Conservation (phyloP, 164 flowering plant species). For the Paratinospora sagittata region DNA sequence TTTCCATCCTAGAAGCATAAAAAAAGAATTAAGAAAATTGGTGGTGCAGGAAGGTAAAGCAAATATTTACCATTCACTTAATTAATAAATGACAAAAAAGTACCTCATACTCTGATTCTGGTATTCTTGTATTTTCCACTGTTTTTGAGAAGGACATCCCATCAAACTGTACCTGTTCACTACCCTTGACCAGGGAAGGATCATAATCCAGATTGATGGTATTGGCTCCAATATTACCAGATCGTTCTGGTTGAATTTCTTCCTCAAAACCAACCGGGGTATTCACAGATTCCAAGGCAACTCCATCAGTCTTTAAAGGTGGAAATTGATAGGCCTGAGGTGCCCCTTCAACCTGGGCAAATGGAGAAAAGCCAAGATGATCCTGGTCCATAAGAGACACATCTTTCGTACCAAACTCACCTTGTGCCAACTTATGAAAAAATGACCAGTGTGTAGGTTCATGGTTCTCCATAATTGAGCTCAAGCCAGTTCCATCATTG, state of each 20-base stretch:
- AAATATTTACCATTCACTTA: background rate
- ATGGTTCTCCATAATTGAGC: conserved; percentile 79
- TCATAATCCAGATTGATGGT: conserved; percentile 17
- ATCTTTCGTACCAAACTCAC: conserved; percentile 47
- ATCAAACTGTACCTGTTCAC: conserved; percentile 46
- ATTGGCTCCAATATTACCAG: conserved; percentile 17
- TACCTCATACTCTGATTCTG: conserved; percentile 73
- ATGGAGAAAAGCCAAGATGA: conserved; percentile 44
- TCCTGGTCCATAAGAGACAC: conserved; percentile 85
- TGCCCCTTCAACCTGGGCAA: conserved; percentile 32
- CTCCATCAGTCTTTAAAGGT: conserved; percentile 30
- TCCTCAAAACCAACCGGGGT: conserved; percentile 29
- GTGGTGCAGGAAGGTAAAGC: conserved; percentile 1
- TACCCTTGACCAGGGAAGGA: conserved; percentile 32
- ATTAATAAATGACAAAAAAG: background rate
- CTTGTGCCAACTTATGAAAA: conserved; percentile 76
- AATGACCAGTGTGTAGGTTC: conserved; percentile 93
- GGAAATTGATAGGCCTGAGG: conserved; percentile 30
- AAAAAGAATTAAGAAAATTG: conserved; percentile 10
- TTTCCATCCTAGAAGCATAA: conserved; percentile 55
- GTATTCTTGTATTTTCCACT: conserved; percentile 31
- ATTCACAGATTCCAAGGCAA: conserved; percentile 21
- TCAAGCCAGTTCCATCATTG: conserved; percentile 69
- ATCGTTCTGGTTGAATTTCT: conserved; percentile 24
- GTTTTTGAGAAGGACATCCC: conserved; percentile 26